Percentiles rank a stretch among this genome's conserved stretches.
Conservation (phyloP, 2,329 filamentous ascomycete species). For the Ambrosiella beaveri region DNA sequence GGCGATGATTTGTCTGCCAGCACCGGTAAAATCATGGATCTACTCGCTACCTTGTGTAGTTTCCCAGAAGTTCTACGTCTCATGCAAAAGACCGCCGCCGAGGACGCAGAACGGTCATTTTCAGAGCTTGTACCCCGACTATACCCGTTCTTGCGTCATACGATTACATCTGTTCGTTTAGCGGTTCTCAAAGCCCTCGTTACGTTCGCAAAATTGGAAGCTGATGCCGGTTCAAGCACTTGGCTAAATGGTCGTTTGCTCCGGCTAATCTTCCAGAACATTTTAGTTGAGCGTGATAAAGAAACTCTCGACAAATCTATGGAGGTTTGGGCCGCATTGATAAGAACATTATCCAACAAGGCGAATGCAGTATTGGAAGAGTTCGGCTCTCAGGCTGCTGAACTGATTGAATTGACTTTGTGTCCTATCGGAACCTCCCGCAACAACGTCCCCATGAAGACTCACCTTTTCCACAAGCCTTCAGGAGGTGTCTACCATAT, state of each 20-base stretch:
- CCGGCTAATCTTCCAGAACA: conserved; percentile 82
- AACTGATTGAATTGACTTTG: conserved; percentile 69
- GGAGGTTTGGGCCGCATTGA: conserved; percentile 69
- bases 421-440: conserved; percentile 86
- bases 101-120: conserved; percentile 77
- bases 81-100: conserved; percentile 77
- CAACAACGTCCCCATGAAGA: conserved; percentile 84
- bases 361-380: conserved; percentile 51
- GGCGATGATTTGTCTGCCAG: conserved; percentile 94
- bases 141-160: conserved; percentile 91
- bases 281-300: conserved; percentile 80
- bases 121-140: conserved; percentile 80
- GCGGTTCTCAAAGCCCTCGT: conserved; percentile 83
- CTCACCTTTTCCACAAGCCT: conserved; percentile 74
- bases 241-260: conserved; percentile 88
- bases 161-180: conserved; percentile 85
- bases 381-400: conserved; percentile 56
- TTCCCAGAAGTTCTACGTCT: conserved; percentile 84
- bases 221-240: conserved; percentile 43
- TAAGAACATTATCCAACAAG: conserved; percentile 48
- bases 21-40: conserved; percentile 95
- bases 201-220: conserved; percentile 77
- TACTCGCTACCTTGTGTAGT: conserved; percentile 85
- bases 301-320: conserved; percentile 67
- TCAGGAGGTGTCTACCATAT: conserved; percentile 68